phyloP scores from a whole-genome alignment of 2,329 filamentous ascomycete species.

The Fusarium kyushuense region DNA sequence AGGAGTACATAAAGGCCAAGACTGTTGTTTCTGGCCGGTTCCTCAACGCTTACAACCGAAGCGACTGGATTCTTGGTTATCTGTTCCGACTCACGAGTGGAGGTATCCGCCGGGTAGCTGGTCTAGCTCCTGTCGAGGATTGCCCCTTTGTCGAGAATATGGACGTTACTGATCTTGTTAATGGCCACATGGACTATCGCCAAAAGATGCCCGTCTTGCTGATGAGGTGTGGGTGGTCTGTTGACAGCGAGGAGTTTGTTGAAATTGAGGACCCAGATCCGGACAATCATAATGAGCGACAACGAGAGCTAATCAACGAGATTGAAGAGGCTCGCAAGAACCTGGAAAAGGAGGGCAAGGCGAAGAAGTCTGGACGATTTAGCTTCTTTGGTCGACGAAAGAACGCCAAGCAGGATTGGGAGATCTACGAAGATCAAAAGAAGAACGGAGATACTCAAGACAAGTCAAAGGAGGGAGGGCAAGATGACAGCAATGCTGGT shows the following conservation, averaged over 20 bases:
- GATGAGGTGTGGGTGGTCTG: constrained; percentile 88
- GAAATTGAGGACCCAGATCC: constrained; percentile 98
- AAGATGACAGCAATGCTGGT: constrained; percentile 64
- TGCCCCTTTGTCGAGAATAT: constrained; percentile 90
- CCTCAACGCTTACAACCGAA: constrained; percentile 92
- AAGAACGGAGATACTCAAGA: constrained; percentile 53
- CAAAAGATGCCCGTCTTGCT: constrained; percentile 89
- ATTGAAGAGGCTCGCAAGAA: constrained; percentile 94
- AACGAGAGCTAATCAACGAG: constrained; percentile 94
- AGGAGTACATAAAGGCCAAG: constrained; percentile 85
- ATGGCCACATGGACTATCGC: constrained; percentile 97
- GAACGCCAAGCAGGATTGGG: constrained; percentile 88
- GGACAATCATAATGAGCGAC: constrained; percentile 87
- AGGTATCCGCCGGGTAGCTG: constrained; percentile 89
- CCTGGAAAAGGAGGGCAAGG: constrained; percentile 82
- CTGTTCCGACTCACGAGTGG: constrained; percentile 94
- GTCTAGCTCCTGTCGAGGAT: constrained; percentile 79
- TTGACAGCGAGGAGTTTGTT: constrained; percentile 92
- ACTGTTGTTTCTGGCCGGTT: constrained; percentile 93
- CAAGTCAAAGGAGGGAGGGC: constrained; percentile 52
- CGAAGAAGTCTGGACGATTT: constrained; percentile 70
- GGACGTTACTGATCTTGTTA: constrained; percentile 85
- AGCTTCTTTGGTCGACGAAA: constrained; percentile 87
- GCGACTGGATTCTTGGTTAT: constrained; percentile 98
- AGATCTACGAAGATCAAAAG: constrained; percentile 83